Percentiles rank a stretch among this genome's conserved stretches.
These are phyloP conservation scores for Zygoascus hellenicus DNA, from an alignment of 1,139 yeast species.

Conservation along the genomic window DNA sequence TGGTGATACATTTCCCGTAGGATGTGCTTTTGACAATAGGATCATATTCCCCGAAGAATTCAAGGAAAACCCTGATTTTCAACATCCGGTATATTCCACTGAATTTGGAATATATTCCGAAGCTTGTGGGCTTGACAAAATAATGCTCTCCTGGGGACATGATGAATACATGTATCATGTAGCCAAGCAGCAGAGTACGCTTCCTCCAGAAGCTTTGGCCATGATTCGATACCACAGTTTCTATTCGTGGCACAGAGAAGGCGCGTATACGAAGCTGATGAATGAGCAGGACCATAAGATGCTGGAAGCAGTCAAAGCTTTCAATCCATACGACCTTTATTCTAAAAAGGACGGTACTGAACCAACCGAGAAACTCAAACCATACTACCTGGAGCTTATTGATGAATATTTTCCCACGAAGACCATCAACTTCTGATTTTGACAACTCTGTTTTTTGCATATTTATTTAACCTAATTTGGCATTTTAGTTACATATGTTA, in stretches of 20 bases:
- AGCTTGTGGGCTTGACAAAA: conserved; percentile 62
- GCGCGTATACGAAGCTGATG: conserved; percentile 61
- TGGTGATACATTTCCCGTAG: conserved; percentile 74
- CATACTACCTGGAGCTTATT: conserved; percentile 55
- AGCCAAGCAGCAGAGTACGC: conserved; percentile 55
- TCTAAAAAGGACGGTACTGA: conserved; percentile 51
- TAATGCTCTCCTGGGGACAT: conserved; percentile 78
- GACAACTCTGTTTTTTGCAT: no score
- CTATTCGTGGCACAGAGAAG: conserved; percentile 72
- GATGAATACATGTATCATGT: conserved; percentile 74
- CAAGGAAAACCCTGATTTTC: conserved; percentile 52
- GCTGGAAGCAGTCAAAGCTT: conserved; percentile 59
- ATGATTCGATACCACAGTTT: conserved; percentile 73
- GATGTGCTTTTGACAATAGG: conserved; percentile 56
- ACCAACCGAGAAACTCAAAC: conserved; percentile 45
- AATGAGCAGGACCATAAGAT: conserved; percentile 56
- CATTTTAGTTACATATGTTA: no score
- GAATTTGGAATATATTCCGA: conserved; percentile 62
- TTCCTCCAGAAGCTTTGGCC: conserved; percentile 63
- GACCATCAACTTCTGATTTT: conserved; percentile 3
- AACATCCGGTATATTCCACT: conserved; percentile 59
- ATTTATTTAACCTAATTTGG: no score
- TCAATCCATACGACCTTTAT: conserved; percentile 63
- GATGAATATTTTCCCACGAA: conserved; percentile 61
- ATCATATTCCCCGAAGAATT: conserved; percentile 59